Conservation (phyloP, 2,329 filamentous ascomycete genomes). For the Aspergillus sergii region DNA sequence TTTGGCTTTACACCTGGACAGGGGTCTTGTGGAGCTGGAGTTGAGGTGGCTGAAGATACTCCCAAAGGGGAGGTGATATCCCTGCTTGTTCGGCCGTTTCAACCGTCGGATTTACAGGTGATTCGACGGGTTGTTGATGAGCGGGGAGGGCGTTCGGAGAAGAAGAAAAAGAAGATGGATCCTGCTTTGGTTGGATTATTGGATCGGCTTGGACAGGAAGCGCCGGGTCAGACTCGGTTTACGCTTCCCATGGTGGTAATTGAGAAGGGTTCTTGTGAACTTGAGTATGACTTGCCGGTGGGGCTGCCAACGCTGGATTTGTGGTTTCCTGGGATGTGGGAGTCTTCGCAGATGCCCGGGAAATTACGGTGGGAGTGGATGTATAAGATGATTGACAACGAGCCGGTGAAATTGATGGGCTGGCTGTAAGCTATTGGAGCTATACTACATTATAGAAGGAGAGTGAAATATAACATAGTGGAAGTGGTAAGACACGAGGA, state of each 20-base stretch:
- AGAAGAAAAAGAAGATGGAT: conserved; percentile 1
- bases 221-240: conserved; percentile 41
- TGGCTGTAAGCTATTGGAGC: conserved; percentile 27
- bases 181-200: conserved; percentile 4
- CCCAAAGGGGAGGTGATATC: not conserved
- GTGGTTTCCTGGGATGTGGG: conserved; percentile 18
- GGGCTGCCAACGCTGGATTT: conserved; percentile 33
- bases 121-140: conserved; percentile 20
- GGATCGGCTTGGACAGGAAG: conserved; percentile 28
- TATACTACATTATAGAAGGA: conserved; percentile 29
- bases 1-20: conserved; percentile 37
- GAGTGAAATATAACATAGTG: conserved; percentile 6
- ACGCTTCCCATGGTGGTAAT: conserved; percentile 44
- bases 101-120: conserved; percentile 30
- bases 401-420: conserved; percentile 35
- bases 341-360: conserved; percentile 19
- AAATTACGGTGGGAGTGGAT: conserved; percentile 42
- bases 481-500: conserved; percentile 8
- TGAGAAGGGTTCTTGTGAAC: conserved; percentile 4
- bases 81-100: conserved; percentile 47
- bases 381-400: conserved; percentile 43
- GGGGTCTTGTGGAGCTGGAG: not conserved
- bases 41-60: not conserved
- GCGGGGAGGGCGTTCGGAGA: not conserved
- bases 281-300: conserved; percentile 20